Evolutionary conservation across 139 green algal species (phyloP), one percentile per base, ranked within the genome.

Genomic region (Tetradesmus lagerheimii): DNA sequence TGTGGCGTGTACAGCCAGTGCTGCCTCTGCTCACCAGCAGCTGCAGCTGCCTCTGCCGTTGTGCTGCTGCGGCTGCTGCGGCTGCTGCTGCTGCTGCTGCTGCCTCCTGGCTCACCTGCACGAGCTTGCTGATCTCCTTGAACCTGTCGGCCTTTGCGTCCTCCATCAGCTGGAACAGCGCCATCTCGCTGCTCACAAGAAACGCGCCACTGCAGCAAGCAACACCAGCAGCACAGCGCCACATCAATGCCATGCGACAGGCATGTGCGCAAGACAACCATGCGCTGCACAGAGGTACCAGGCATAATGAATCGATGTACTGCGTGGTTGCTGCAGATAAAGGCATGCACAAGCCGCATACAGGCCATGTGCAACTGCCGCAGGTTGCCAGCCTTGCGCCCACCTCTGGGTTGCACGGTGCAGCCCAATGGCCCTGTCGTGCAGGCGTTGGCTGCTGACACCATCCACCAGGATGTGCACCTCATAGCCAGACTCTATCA

Each of bases 401-500:
- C 93, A 75, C 88, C 57, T 82, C 50, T 94, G 90, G 31, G 88
- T 85, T 90, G 93, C 80, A 2, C 94, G 87, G 85, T 95, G 89
- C 38, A 98, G 74, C 18, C 93, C 97, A 1, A 94, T 92, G 0
- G 93, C 89, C 4, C 97, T 90, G 88, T 99, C 97, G 25, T 78
- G 67, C 25, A 90, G 31, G 0, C 96, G 89, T 67, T 95, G 91
- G 35, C 90, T 95, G 37, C 92, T 96, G n/a, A 99, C 94, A 14
- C 92, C 97, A 82, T 99, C 97, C 20, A 95, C 92, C 23, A 98
- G 43, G 34, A 99, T 53, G 86, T 98, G 96, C 43, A 99, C 96
- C 81, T 97, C 95, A 45, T 95, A 96, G 12, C 96, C 96, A 9
- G 80, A 75, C 35, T 96, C 94, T 35, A 96, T 23, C 16, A 96